Evolutionary conservation across 352 stramenopile species (phyloP).

Genomic region (Saprolegnia diclina): DNA sequence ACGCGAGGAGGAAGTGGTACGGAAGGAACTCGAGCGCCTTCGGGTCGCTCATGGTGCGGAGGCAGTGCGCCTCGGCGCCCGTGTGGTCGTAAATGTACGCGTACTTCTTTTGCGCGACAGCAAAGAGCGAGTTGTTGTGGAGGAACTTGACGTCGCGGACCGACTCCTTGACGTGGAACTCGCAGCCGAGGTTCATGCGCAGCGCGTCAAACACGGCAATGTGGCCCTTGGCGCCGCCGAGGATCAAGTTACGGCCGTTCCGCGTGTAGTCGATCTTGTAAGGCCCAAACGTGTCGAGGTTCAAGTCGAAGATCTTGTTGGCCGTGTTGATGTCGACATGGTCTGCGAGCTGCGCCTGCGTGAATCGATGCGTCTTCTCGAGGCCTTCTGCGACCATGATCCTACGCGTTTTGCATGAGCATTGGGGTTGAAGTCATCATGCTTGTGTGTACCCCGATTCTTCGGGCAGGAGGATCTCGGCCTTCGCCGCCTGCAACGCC

Average conservation of each 20-base stretch:
- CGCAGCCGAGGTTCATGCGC: conserved; percentile 85
- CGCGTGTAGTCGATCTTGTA: conserved; percentile 94
- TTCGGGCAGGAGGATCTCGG: conserved; percentile 87
- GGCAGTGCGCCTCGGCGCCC: conserved; percentile 95
- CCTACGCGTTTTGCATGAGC: conserved; percentile 12
- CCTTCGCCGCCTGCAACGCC: conserved; percentile 77
- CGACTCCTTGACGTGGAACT: conserved; percentile 92
- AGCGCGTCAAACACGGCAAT: conserved; percentile 93
- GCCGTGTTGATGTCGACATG: conserved; percentile 92
- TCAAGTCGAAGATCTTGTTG: conserved; percentile 93
- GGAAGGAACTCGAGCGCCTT: conserved; percentile 95
- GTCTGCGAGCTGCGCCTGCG: conserved; percentile 78
- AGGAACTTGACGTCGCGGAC: conserved; percentile 95
- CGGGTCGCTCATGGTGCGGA: conserved; percentile 90
- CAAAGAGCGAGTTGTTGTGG: conserved; percentile 97
- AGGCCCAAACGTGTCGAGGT: conserved; percentile 87
- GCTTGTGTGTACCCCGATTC: conserved; percentile 47
- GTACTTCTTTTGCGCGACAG: conserved; percentile 96
- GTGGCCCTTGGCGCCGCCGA: conserved; percentile 93
- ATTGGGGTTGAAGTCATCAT: not conserved
- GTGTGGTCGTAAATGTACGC: conserved; percentile 97
- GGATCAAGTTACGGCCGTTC: conserved; percentile 92
- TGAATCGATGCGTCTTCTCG: conserved; percentile 95
- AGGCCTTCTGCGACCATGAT: conserved; percentile 93
- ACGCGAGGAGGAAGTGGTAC: conserved; percentile 98